Base-by-base conservation (phyloP, 176 grass and related monocot species). In the Triticum dicoccoides region DNA sequence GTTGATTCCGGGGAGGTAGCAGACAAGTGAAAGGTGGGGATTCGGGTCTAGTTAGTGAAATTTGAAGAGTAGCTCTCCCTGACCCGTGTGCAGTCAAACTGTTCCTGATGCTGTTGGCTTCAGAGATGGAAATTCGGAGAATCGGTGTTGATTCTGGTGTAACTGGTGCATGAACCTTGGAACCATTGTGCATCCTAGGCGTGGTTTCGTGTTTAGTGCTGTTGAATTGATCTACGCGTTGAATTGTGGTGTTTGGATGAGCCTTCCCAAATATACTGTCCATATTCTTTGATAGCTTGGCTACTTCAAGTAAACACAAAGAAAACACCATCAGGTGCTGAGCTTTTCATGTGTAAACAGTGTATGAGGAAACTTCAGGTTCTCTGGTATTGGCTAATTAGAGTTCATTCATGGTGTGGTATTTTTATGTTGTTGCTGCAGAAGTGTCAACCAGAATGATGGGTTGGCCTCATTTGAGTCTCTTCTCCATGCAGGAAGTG, bases 401-500 rank as follows among this genome's bases (percentile, higher is more conserved):
- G 29, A 76, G 7, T 17, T 29, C 61, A 76, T 77, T n/a, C 21
- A 12, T 38, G 42, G 0, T 35, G 25, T 14, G 1, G 10, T 44
- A 17, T 23, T 49, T 69, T 13, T n/a, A 11, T 34, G 78, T 73
- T 66, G 14, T 58, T 76, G 9, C 73, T 37, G 32, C 20, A 9
- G 49, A 68, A 52, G 30, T 91, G 14, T 52, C 42, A 78, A 49
- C 14, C 64, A 29, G 45, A 73, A 61, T 37, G 64, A 3, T 70
- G 23, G 20, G 0, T 23, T 78, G 49, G 9, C 11, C 29, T 72
- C 20, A 71, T 11, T 62, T 80, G 18, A 73, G 23, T 82, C 11
- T 51, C 32, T 58, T 88, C 11, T 49, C 65, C 78, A 65, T 77
- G 80, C 65, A 98, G 96, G 90, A 85, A 82, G 88, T 34, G 75